Evolutionary conservation across 1,284 basidiomycete genomes (phyloP).

Genomic region (Gomphus bonarii): DNA sequence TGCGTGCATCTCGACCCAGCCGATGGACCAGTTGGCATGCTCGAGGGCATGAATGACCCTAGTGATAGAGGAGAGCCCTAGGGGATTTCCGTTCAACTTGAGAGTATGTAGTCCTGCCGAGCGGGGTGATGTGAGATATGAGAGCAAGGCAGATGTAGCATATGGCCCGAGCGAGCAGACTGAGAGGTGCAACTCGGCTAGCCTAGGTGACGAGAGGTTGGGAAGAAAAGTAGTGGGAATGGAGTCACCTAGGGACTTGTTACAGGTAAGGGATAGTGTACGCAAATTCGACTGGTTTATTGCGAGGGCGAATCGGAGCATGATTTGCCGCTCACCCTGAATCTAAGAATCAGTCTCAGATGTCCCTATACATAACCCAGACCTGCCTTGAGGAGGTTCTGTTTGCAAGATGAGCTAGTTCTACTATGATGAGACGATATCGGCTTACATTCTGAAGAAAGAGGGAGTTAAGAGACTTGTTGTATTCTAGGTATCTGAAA

Average conservation of each 20-base stretch:
- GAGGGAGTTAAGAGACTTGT: constrained; percentile 34
- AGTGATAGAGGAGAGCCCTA: constrained; percentile 35
- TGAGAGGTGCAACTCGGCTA: constrained; percentile 47
- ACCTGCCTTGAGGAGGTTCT: constrained; percentile 18
- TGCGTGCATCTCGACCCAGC: constrained; percentile 39
- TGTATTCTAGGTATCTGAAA: constrained; percentile 36
- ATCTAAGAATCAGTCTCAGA: neutral
- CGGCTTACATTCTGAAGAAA: constrained; percentile 46
- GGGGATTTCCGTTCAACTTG: constrained; percentile 45
- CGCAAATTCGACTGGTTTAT: constrained; percentile 39
- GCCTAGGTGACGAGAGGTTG: constrained; percentile 31
- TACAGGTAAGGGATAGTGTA: constrained; percentile 34
- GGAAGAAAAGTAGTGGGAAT: constrained; percentile 44
- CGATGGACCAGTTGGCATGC: constrained; percentile 38
- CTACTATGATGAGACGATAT: neutral
- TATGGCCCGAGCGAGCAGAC: constrained; percentile 37
- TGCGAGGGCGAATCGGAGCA: constrained; percentile 30
- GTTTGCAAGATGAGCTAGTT: constrained; percentile 19
- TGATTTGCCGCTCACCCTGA: constrained; percentile 24
- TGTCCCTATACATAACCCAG: constrained; percentile 13
- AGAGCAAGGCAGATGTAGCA: constrained; percentile 33
- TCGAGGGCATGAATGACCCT: constrained; percentile 37
- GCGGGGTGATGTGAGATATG: constrained; percentile 41
- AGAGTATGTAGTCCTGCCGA: constrained; percentile 38
- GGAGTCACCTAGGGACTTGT: constrained; percentile 32